Base-by-base conservation (phyloP, 345 rosid species). In the Limnanthes douglasii region DNA sequence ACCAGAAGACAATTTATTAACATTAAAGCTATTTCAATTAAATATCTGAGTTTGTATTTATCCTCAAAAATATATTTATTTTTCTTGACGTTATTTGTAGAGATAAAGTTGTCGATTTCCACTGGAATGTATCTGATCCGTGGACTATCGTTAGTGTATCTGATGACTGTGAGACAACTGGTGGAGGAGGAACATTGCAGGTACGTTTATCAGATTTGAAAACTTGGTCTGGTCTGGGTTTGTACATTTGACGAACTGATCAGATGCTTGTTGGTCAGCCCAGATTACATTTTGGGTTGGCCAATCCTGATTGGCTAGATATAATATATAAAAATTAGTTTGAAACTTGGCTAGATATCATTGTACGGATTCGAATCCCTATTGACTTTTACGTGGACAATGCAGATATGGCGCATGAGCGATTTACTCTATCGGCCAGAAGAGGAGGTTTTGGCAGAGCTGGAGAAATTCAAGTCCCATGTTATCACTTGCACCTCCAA, bases 151-250 rank as follows among this genome's bases (percentile, higher is more conserved):
- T 83, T 14, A 88, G 94, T 43, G 97, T 88, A 9, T 88, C 97
- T 7, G 97, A 88, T 64, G 97, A 88, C 65, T 88, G 97, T 57
- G 95, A 79, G 18, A 57, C 73, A 12, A 77, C 83, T 9, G 95
- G 95, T 32, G 97, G 95, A 41, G 97, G 97, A 2, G 95, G 97
- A 14, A 88, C 97, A 26, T 54, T 88, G 48, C 95, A 88, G 96
- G 96, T 77, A 60, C 11, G 6, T 1, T 16, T 46, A 14, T 21
- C 5, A 31, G 15, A 31, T 11, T 3, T 18, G 34, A 7, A 50
- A 41, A 24, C 6, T 31, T 27, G 15, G 14, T n/a, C 6, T 39
- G 35, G 7, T 21, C 9, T 31, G 34, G 21, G 37, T 44, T 4
- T 38, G 20, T 31, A n/a, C n/a, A n/a, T n/a, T n/a, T n/a, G n/a